Evolutionary conservation across 2,329 filamentous ascomycete species (phyloP).

Genomic region (Colletotrichum tamarilloi): DNA sequence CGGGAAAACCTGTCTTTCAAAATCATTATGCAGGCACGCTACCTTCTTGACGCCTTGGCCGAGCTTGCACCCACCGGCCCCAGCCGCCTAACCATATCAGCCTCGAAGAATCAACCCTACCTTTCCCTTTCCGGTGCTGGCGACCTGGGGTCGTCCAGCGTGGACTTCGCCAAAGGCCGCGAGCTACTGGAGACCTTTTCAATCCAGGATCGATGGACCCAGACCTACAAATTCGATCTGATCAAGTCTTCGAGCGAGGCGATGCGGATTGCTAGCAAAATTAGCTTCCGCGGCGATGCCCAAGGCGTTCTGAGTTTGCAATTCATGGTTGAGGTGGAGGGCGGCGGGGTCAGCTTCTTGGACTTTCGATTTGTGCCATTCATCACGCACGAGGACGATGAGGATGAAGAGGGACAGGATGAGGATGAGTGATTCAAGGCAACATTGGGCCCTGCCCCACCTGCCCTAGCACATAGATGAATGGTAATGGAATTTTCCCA

Average conservation of each 20-base stretch:
- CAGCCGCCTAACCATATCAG: slow-evolving; percentile 75
- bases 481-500: too few relatives aligned
- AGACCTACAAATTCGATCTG: slow-evolving; percentile 88
- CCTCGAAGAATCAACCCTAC: slow-evolving; percentile 73
- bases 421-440: slow-evolving; percentile 34
- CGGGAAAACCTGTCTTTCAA: slow-evolving; percentile 85
- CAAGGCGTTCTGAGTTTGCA: slow-evolving; percentile 94
- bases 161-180: slow-evolving; percentile 73
- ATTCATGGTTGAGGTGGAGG: slow-evolving; percentile 93
- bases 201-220: slow-evolving; percentile 68
- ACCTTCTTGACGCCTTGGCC: slow-evolving; percentile 76
- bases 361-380: slow-evolving; percentile 87
- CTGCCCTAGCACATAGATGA: not conserved
- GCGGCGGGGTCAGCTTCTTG: slow-evolving; percentile 76
- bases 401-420: slow-evolving; percentile 53
- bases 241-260: slow-evolving; percentile 88
- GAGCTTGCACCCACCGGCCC: slow-evolving; percentile 80
- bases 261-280: slow-evolving; percentile 94
- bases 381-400: slow-evolving; percentile 68
- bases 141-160: slow-evolving; percentile 70
- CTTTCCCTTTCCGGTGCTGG: slow-evolving; percentile 78
- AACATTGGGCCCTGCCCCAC: not conserved
- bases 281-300: slow-evolving; percentile 87
- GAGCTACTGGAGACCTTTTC: slow-evolving; percentile 81
- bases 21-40: slow-evolving; percentile 88